Percentiles rank a stretch among this genome's conserved stretches.
Evolutionary conservation across 1,284 basidiomycete genomes (phyloP).

Genomic region (Melampsora americana): DNA sequence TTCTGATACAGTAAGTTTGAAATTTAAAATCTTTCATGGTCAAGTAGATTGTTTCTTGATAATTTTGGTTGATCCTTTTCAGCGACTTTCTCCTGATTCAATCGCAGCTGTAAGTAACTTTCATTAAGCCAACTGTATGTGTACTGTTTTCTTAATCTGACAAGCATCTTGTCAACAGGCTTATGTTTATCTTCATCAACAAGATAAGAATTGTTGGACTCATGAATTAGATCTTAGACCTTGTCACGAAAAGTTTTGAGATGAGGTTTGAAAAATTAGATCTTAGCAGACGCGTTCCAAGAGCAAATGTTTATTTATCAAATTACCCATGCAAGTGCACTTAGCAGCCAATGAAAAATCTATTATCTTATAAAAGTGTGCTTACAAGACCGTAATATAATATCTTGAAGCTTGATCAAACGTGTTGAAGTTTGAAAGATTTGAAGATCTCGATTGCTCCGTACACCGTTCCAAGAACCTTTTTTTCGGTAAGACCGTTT

Average conservation of each 20-base stretch:
- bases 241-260: constrained; percentile 17
- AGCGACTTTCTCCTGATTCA: constrained; percentile 15
- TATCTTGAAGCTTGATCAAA: too few relatives aligned
- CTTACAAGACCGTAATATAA: too few relatives aligned
- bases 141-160: background rate
- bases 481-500: too few relatives aligned
- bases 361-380: too few relatives aligned
- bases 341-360: too few relatives aligned
- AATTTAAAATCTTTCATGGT: background rate
- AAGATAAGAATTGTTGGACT: constrained; percentile 8
- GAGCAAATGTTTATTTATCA: too few relatives aligned
- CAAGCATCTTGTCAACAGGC: constrained; percentile 1
- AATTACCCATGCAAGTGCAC: too few relatives aligned
- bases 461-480: too few relatives aligned
- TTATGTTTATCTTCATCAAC: constrained; percentile 12
- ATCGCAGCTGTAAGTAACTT: constrained; percentile 11
- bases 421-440: too few relatives aligned
- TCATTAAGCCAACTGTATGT: background rate
- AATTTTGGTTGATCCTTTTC: background rate
- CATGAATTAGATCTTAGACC: constrained; percentile 18
- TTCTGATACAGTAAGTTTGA: background rate
- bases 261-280: too few relatives aligned
- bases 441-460: too few relatives aligned
- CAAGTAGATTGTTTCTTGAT: background rate
- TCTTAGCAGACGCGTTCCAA: too few relatives aligned